Evolutionary conservation across 306 rosid genomes (phyloP).

Genomic region (Inga oerstediana): DNA sequence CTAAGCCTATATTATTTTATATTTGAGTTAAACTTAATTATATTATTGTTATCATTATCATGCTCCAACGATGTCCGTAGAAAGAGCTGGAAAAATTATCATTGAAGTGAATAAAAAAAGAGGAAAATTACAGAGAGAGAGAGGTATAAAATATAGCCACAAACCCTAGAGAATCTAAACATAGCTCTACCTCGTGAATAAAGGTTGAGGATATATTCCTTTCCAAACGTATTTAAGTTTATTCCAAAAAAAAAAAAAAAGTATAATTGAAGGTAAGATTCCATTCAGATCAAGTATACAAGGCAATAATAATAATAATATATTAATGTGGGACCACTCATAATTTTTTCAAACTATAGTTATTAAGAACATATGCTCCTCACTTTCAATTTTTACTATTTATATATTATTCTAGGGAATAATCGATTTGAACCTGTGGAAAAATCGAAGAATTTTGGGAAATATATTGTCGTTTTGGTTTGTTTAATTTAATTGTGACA

Average conservation of each 20-base stretch:
- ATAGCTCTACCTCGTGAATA: neutral
- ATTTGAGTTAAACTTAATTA: neutral
- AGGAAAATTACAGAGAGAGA: neutral
- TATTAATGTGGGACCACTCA: neutral
- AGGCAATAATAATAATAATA: neutral
- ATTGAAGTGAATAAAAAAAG: neutral
- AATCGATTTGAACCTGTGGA: neutral
- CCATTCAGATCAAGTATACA: constrained; percentile 2
- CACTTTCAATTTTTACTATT: neutral
- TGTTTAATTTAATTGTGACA: neutral
- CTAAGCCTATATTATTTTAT: neutral
- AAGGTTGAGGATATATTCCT: neutral
- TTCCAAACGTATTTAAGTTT: neutral
- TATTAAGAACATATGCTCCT: neutral
- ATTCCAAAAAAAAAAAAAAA: neutral
- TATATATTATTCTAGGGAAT: neutral
- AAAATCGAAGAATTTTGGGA: neutral
- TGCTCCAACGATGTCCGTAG: neutral
- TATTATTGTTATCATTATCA: neutral
- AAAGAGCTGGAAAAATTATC: neutral
- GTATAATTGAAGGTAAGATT: neutral
- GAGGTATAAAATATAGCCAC: neutral
- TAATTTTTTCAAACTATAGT: neutral
- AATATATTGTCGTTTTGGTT: neutral
- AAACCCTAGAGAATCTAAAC: neutral